Evolutionary conservation across 345 rosid species (phyloP).

Genomic region (Corchorus capsularis): DNA sequence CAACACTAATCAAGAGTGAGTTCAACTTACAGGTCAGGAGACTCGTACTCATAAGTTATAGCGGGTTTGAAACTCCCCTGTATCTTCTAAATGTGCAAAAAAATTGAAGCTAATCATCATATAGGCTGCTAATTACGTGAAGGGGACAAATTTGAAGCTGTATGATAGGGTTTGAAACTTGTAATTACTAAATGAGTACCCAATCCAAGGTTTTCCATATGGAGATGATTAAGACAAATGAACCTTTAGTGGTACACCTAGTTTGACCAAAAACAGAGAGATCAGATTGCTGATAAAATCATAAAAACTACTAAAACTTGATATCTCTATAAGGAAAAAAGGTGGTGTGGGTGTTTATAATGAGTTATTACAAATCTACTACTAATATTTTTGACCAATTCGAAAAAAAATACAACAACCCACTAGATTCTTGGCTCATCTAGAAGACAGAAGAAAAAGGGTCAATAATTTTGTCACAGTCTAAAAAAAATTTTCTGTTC

Average conservation of each 20-base stretch:
- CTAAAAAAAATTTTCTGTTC: background rate
- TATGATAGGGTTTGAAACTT: too few species aligned
- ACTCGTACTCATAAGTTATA: too few species aligned
- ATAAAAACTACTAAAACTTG: background rate
- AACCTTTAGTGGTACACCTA: background rate
- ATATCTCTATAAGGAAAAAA: background rate
- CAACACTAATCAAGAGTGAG: too few species aligned
- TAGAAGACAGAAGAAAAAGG: conserved; percentile 22
- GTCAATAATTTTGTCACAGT: conserved; percentile 6
- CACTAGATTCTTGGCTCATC: conserved; percentile 14
- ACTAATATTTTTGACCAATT: background rate
- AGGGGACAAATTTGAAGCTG: too few species aligned
- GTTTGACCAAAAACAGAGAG: background rate
- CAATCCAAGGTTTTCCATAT: background rate
- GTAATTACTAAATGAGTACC: background rate
- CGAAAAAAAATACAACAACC: background rate
- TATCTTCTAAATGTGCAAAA: background rate
- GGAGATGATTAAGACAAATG: background rate
- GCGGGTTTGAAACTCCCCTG: too few species aligned
- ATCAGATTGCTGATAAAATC: background rate
- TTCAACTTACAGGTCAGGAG: too few species aligned
- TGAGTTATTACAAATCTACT: background rate
- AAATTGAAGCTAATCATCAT: background rate
- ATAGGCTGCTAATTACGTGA: background rate
- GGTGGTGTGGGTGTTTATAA: background rate